Conservation (phyloP, 768 basidiomycete genomes). For the Lactifluus subvellereus region DNA sequence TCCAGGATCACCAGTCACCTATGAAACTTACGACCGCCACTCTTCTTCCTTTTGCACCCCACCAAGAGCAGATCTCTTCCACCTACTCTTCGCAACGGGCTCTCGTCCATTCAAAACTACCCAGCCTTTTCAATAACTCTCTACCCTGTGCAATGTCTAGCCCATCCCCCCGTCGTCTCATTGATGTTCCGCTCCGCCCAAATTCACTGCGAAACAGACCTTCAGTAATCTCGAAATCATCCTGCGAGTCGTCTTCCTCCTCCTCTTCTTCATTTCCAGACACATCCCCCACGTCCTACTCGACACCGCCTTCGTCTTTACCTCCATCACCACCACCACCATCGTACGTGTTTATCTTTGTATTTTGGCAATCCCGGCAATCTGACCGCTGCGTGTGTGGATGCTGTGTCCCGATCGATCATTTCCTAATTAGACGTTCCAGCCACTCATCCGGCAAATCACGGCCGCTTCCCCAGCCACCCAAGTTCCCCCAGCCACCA, state of each 20-base stretch:
- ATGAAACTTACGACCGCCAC: conserved; percentile 16
- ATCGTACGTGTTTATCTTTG: conserved; percentile 5
- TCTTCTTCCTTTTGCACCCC: conserved; percentile 20
- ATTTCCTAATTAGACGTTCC: conserved; percentile 12
- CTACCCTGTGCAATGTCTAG: conserved; percentile 3
- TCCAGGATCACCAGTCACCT: background rate
- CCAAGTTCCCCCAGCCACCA: background rate
- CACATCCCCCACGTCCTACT: conserved; percentile 6
- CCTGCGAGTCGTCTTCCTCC: conserved; percentile 16
- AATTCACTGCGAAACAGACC: conserved; percentile 14
- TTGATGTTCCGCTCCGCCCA: background rate
- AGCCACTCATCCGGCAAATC: conserved; percentile 16
- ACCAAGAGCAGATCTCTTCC: background rate
- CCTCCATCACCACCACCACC: conserved; percentile 20
- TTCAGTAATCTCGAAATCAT: conserved; percentile 19
- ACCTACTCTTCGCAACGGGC: background rate
- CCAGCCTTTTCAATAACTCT: conserved; percentile 1
- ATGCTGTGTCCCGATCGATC: conserved; percentile 1
- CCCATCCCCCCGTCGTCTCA: background rate
- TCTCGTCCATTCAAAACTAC: background rate
- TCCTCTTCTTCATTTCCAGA: conserved; percentile 8
- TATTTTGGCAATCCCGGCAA: background rate
- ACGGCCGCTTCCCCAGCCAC: conserved; percentile 20
- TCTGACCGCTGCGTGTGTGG: background rate
- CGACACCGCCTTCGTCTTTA: conserved; percentile 14